Evolutionary conservation across 116 monocot genomes (phyloP).

Genomic region (Papilionanthe hybrid): DNA sequence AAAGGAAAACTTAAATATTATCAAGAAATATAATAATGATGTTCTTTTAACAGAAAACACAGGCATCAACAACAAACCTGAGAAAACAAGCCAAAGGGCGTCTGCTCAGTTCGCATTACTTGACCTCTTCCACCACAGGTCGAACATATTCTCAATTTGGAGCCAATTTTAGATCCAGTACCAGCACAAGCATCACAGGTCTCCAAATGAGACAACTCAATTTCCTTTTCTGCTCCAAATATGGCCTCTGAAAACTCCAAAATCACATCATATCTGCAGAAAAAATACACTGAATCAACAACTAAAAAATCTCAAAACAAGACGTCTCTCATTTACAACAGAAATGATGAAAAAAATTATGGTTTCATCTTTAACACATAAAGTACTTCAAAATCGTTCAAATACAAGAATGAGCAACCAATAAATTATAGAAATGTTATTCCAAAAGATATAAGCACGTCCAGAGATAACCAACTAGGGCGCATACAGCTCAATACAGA

Average conservation of each 20-base stretch:
- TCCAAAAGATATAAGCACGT: background rate
- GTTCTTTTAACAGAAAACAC: background rate
- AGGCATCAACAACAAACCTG: slow-evolving; percentile 38
- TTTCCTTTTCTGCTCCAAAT: slow-evolving; percentile 89
- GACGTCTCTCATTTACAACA: background rate
- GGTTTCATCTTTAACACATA: background rate
- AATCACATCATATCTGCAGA: slow-evolving; percentile 74
- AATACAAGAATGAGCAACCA: background rate
- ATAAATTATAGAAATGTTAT: background rate
- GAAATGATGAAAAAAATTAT: background rate
- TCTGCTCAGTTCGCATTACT: slow-evolving; percentile 98
- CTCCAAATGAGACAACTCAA: slow-evolving; percentile 84
- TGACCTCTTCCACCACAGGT: slow-evolving; percentile 98
- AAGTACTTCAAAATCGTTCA: background rate
- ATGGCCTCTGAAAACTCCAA: slow-evolving; percentile 85
- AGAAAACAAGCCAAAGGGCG: slow-evolving; percentile 95
- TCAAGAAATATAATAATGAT: background rate
- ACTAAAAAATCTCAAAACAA: background rate
- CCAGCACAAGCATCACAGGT: slow-evolving; percentile 80
- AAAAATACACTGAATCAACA: background rate
- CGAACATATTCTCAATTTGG: slow-evolving; percentile 81
- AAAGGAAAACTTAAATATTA: background rate
- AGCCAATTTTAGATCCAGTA: slow-evolving; percentile 81
- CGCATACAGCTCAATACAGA: background rate
- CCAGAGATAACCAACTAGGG: background rate